Evolutionary conservation across 202 grass and related monocot species (phyloP).

Genomic region (Bolboschoenoplectus hybrid): DNA sequence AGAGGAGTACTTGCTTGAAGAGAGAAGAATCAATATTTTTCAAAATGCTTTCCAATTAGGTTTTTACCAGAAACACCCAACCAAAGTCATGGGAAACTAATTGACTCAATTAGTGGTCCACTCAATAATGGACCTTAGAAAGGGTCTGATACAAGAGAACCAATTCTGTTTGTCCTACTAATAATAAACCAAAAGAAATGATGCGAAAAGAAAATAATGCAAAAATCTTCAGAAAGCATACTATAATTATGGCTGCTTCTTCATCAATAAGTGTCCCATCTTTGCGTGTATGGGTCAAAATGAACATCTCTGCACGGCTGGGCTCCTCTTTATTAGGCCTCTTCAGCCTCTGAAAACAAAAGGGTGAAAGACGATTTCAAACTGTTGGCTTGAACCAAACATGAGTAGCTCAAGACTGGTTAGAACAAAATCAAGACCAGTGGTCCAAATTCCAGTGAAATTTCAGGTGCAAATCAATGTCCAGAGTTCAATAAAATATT

Average conservation of each 20-base stretch:
- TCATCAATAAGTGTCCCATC: conserved; percentile 28
- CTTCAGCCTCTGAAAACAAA: conserved; percentile 38
- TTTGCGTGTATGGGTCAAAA: conserved; percentile 42
- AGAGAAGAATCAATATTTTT: no score
- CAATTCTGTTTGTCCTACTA: no score
- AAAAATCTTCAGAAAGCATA: conserved; percentile 15
- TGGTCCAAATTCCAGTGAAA: background rate
- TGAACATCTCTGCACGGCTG: conserved; percentile 34
- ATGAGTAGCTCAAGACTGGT: background rate
- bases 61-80: no score
- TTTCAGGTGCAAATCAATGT: background rate
- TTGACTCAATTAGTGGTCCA: background rate
- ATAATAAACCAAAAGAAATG: no score
- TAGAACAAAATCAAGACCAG: background rate
- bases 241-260: conserved; percentile 35
- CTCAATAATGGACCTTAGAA: background rate
- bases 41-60: background rate
- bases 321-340: conserved; percentile 37
- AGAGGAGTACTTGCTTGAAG: no score
- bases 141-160: background rate
- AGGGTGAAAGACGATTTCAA: conserved; percentile 7
- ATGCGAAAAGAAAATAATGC: background rate
- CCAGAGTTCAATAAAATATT: background rate
- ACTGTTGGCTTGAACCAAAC: background rate
- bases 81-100: background rate